Evolutionary conservation across 2,329 filamentous ascomycete species (phyloP).

Genomic region (Ascosphaera aggregata): DNA sequence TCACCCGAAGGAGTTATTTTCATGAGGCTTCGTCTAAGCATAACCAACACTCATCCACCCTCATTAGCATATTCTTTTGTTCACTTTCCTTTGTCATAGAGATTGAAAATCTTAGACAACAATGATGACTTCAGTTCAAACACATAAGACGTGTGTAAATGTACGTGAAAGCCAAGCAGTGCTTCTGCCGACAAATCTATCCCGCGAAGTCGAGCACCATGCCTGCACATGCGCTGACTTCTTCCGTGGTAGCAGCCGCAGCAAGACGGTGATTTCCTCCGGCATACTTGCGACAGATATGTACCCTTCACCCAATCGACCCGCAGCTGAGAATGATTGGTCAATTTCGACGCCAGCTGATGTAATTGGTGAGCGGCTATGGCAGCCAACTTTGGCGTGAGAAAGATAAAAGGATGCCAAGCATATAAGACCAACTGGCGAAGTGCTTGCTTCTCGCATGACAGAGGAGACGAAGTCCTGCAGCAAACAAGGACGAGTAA

Average conservation of each 20-base stretch:
- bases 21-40: too few relatives aligned
- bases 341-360: neutral
- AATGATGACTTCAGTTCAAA: neutral
- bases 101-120: neutral
- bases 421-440: slow-evolving; percentile 1
- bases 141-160: neutral
- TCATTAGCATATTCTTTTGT: neutral
- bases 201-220: neutral
- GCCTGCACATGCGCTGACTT: neutral
- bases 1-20: too few relatives aligned
- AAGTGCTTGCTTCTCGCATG: neutral
- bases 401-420: neutral
- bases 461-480: neutral
- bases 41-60: too few relatives aligned
- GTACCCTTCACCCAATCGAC: too few relatives aligned
- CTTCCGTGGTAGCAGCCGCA: neutral
- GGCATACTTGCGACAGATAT: neutral
- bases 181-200: neutral
- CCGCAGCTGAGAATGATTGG: neutral
- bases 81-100: neutral
- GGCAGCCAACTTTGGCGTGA: neutral
- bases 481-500: neutral
- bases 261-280: neutral
- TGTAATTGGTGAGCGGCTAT: neutral
- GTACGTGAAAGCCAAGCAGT: neutral